Evolutionary conservation across 1,284 basidiomycete species (phyloP).

Genomic region (Singerocomus inundabilis): DNA sequence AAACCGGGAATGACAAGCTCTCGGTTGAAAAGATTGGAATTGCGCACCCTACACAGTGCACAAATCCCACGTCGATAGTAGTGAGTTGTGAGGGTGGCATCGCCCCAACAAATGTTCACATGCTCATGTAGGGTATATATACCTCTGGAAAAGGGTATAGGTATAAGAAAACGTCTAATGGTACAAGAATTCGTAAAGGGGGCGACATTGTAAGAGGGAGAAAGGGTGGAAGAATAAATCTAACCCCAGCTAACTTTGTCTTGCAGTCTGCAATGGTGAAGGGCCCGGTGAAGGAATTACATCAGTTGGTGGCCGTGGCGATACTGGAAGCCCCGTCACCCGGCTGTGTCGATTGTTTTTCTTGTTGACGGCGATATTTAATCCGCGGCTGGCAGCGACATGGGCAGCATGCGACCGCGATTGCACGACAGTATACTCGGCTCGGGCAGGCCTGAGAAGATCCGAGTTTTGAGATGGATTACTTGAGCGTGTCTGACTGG

Average conservation of each 20-base stretch:
- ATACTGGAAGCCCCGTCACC: slow-evolving; percentile 59
- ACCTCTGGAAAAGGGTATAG: slow-evolving; percentile 30
- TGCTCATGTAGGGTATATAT: slow-evolving; percentile 22
- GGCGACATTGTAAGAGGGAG: not conserved
- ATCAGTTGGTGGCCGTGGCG: slow-evolving; percentile 49
- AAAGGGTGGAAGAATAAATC: not conserved
- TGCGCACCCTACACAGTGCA: not conserved
- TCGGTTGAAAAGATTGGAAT: too few relatives aligned
- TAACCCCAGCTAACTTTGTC: slow-evolving; percentile 19
- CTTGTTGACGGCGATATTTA: slow-evolving; percentile 59
- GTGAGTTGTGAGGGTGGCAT: not conserved
- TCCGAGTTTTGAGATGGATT: slow-evolving; percentile 29
- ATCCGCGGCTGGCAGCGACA: slow-evolving; percentile 64
- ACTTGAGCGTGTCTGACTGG: slow-evolving; percentile 47
- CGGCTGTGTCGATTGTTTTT: slow-evolving; percentile 60
- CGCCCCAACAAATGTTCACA: not conserved
- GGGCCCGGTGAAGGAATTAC: slow-evolving; percentile 13
- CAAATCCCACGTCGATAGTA: not conserved
- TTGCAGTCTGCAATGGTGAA: slow-evolving; percentile 29
- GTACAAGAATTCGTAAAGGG: slow-evolving; percentile 15
- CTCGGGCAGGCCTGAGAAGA: slow-evolving; percentile 15
- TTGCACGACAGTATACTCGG: slow-evolving; percentile 16
- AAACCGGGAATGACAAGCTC: too few relatives aligned
- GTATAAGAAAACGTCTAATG: slow-evolving; percentile 15
- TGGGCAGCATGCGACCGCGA: slow-evolving; percentile 50